phyloP scores from a whole-genome alignment of 352 stramenopile genomes.

The Blastocystis sp. region DNA sequence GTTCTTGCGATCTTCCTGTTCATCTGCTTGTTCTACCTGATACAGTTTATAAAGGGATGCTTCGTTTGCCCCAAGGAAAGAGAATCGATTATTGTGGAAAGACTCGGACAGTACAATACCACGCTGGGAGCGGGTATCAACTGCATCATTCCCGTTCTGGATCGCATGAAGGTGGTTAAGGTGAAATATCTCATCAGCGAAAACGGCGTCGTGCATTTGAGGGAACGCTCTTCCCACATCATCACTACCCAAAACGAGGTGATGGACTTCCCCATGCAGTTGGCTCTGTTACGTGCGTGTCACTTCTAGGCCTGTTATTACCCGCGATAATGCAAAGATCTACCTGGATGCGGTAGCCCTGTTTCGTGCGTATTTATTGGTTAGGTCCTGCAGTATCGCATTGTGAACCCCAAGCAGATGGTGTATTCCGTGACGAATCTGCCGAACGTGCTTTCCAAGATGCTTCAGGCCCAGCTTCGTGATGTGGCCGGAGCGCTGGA shows the following conservation, averaged over 20 bases:
- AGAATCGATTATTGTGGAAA: slow-evolving; percentile 72
- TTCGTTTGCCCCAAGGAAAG: slow-evolving; percentile 72
- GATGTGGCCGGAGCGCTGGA: slow-evolving; percentile 73
- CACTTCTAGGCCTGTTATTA: slow-evolving; percentile 71
- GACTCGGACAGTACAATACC: slow-evolving; percentile 70
- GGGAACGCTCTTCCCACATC: slow-evolving; percentile 63
- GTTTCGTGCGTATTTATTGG: not conserved
- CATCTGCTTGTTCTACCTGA: slow-evolving; percentile 62
- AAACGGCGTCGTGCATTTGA: slow-evolving; percentile 15
- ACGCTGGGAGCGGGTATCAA: slow-evolving; percentile 70
- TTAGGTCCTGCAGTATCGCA: slow-evolving; percentile 71
- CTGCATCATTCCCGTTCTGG: slow-evolving; percentile 72
- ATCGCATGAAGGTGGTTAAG: slow-evolving; percentile 66
- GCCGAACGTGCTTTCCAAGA: slow-evolving; percentile 71
- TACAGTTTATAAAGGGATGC: slow-evolving; percentile 58
- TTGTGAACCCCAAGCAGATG: slow-evolving; percentile 72
- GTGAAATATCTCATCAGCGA: slow-evolving; percentile 32
- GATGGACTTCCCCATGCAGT: slow-evolving; percentile 72
- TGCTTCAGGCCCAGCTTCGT: slow-evolving; percentile 72
- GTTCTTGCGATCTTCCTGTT: slow-evolving; percentile 32
- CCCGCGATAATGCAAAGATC: slow-evolving; percentile 73
- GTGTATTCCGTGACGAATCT: slow-evolving; percentile 73
- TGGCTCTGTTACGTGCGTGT: slow-evolving; percentile 29
- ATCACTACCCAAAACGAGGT: slow-evolving; percentile 73
- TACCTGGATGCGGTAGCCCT: slow-evolving; percentile 71